Base-by-base conservation (phyloP, 1,139 yeast species). In the Geotrichum restrictum region DNA sequence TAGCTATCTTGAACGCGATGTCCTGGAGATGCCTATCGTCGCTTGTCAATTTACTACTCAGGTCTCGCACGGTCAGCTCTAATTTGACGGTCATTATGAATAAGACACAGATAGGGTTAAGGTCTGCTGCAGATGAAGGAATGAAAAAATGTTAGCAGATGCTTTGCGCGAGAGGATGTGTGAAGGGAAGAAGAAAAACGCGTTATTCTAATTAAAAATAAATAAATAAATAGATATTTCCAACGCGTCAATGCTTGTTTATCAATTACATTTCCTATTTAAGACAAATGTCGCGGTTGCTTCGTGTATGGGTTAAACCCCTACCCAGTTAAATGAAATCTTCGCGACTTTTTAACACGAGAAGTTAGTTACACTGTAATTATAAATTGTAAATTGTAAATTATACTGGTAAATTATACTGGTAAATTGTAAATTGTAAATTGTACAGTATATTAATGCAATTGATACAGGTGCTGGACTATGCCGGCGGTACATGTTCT, bases 1-100 rank as follows among this genome's bases (percentile, higher is more conserved):
- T 59, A 16, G 22, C 33, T 1, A 52, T 16, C 13, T 34, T 34
- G 41, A 40, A 48, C 13, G 55, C 55, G 14, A 52, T 52, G 8
- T 39, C 45, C 27, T 48, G 52, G 6, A 48, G 48, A 1, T 16
- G 31, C 8, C 31, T 16, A 22, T 48, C 52, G 37, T 43, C 36
- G 29, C 27, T 27, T 1, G 38, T n/a, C 4, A 13, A 22, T 13
- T 13, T 21, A 8, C 14, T 27, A 10, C 14, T 13, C 4, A 14
- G 22, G 36, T 19, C 24, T 33, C 41, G 33, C 6, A 7, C 49
- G 8, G 24, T 36, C n/a, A 48, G 43, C 7, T 8, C 22, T 13
- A 48, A 11, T 33, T 42, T 43, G 33, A 43, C 44, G 3, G 52
- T 48, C 52, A 48, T 48, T 48, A 13, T 22, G 22, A 21, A 5